Percentiles rank a stretch among this genome's conserved stretches.
Evolutionary conservation across 139 green algal species (phyloP).

Genomic region (Picochlorum costavermella): DNA sequence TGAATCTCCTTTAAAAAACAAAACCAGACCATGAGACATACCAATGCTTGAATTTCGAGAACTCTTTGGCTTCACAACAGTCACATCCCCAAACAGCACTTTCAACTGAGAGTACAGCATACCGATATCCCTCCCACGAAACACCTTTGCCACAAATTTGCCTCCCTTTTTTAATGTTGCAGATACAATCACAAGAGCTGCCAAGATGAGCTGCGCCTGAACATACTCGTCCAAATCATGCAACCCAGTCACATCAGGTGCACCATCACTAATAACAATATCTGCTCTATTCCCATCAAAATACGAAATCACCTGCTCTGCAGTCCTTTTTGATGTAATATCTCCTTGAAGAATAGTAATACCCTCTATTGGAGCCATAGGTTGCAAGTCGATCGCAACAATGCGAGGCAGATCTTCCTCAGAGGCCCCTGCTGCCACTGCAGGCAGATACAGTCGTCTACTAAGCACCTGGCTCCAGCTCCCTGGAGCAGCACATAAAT

Average conservation of each 20-base stretch:
- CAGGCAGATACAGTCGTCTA: conserved; percentile 79
- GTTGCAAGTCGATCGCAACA: conserved; percentile 95
- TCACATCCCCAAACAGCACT: conserved; percentile 84
- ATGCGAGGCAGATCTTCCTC: conserved; percentile 65
- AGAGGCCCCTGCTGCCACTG: conserved; percentile 13
- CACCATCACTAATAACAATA: conserved; percentile 93
- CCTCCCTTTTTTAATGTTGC: conserved; percentile 76
- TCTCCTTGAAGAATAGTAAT: conserved; percentile 87
- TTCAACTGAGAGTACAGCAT: conserved; percentile 90
- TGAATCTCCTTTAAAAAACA: too few species aligned
- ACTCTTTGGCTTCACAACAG: conserved; percentile 86
- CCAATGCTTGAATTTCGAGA: conserved; percentile 74
- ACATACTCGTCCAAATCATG: conserved; percentile 99
- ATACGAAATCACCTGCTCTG: conserved; percentile 66
- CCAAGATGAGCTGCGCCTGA: conserved; percentile 87
- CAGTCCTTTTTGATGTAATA: conserved; percentile 73
- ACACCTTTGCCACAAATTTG: conserved; percentile 92
- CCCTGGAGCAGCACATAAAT: conserved; percentile 93
- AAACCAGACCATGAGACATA: too few species aligned
- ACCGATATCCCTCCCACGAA: conserved; percentile 79
- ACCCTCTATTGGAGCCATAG: conserved; percentile 96
- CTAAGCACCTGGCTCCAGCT: conserved; percentile 84
- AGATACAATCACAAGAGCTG: conserved; percentile 75
- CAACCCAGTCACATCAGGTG: conserved; percentile 95
- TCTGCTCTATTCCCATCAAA: conserved; percentile 81